phyloP scores from a whole-genome alignment of 495 filamentous ascomycete species.

The Wilcoxina mikolae region DNA sequence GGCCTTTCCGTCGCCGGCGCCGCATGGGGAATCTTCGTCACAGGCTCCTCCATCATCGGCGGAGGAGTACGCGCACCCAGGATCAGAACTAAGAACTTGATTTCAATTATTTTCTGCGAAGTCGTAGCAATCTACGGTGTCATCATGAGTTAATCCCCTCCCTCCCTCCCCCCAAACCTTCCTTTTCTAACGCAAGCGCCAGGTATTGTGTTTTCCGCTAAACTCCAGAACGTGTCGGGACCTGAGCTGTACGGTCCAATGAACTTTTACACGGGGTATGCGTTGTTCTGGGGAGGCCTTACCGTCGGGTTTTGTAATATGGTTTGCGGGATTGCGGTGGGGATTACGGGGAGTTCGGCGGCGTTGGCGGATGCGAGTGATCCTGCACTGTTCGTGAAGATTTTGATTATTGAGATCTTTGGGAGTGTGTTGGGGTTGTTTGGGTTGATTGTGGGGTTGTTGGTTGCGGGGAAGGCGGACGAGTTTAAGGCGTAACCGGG shows the following conservation, averaged over 20 bases:
- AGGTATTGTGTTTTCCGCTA: conserved; percentile 79
- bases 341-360: conserved; percentile 94
- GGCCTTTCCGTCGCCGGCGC: conserved; percentile 90
- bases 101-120: conserved; percentile 99
- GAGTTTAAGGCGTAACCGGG: conserved; percentile 41
- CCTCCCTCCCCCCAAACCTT: not conserved
- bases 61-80: conserved; percentile 90
- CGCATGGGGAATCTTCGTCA: conserved; percentile 99
- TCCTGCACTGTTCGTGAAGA: conserved; percentile 91
- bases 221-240: conserved; percentile 41
- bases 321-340: conserved; percentile 90
- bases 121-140: conserved; percentile 99
- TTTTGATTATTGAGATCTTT: conserved; percentile 98
- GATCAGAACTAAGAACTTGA: conserved; percentile 97
- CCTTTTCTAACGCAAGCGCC: not conserved
- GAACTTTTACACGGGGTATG: conserved; percentile 90
- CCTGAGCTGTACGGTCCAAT: conserved; percentile 45
- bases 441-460: conserved; percentile 82
- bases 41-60: conserved; percentile 94
- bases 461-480: conserved; percentile 64
- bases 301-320: conserved; percentile 91
- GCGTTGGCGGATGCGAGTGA: conserved; percentile 94
- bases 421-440: conserved; percentile 97
- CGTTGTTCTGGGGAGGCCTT: conserved; percentile 87
- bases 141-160: conserved; percentile 59